A percentile compares a stretch with the other conserved stretches of the same genome.
Evolutionary conservation across 108 stramenopile species (phyloP).

Genomic region (Nannochloropsis salina): DNA sequence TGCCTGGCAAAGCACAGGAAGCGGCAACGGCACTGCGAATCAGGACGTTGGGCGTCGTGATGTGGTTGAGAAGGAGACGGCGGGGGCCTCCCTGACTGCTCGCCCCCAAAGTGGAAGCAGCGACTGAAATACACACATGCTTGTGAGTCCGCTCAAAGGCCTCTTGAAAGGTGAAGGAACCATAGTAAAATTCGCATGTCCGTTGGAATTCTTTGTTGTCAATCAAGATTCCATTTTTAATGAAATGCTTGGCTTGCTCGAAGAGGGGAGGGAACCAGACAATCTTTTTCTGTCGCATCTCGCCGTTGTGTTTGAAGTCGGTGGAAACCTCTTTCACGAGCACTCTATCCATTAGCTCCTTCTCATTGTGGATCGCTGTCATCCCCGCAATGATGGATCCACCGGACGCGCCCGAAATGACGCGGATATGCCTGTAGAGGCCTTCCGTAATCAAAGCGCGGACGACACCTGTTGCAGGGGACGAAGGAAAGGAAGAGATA

Average conservation of each 20-base stretch:
- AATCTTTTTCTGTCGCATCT: slow-evolving; percentile 67
- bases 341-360: slow-evolving; percentile 72
- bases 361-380: slow-evolving; percentile 83
- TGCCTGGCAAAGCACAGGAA: slow-evolving; percentile 79
- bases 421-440: slow-evolving; percentile 73
- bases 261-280: slow-evolving; percentile 73
- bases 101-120: slow-evolving; percentile 52
- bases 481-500: neutral
- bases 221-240: slow-evolving; percentile 66
- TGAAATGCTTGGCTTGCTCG: slow-evolving; percentile 71
- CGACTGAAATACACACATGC: slow-evolving; percentile 85
- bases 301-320: slow-evolving; percentile 70
- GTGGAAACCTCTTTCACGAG: slow-evolving; percentile 72
- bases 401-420: slow-evolving; percentile 90
- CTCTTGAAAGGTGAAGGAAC: slow-evolving; percentile 77
- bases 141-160: slow-evolving; percentile 79
- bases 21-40: slow-evolving; percentile 93
- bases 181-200: slow-evolving; percentile 79
- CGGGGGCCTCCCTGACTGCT: slow-evolving; percentile 43
- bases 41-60: slow-evolving; percentile 93
- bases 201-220: slow-evolving; percentile 66
- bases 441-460: slow-evolving; percentile 69
- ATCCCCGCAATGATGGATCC: slow-evolving; percentile 89
- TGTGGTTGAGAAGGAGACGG: slow-evolving; percentile 72
- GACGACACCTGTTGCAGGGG: slow-evolving; percentile 59